phyloP scores from a whole-genome alignment of 1,139 yeast species.

The Nakaseomyces bracarensis region DNA sequence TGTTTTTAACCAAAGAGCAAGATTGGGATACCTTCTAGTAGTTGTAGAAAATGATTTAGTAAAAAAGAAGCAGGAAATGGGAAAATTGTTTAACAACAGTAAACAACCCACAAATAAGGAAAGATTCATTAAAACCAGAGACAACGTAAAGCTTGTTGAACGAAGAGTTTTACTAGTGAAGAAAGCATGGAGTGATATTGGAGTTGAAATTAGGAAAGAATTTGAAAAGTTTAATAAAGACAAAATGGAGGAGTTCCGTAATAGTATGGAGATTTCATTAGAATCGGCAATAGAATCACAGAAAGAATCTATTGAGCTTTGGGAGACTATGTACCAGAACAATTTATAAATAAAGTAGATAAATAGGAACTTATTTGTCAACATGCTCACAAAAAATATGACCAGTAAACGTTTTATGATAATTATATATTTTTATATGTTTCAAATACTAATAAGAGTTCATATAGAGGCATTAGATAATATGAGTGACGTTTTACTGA shows the following conservation, averaged over 20 bases:
- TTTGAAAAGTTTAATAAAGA: conserved; percentile 63
- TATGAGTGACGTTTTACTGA: too few species aligned
- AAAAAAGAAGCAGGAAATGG: conserved; percentile 42
- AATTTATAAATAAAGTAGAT: too few species aligned
- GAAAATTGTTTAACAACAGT: conserved; percentile 42
- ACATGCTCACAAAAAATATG: too few species aligned
- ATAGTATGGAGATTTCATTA: conserved; percentile 80
- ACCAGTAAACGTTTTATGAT: too few species aligned
- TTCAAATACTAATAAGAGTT: too few species aligned
- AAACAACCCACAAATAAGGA: conserved; percentile 48
- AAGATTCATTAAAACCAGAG: conserved; percentile 44
- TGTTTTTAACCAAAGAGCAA: conserved; percentile 68
- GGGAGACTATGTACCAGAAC: conserved; percentile 73
- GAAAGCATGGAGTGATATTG: conserved; percentile 51
- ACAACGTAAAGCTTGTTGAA: conserved; percentile 47
- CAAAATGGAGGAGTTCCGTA: conserved; percentile 77
- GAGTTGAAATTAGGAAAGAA: conserved; percentile 60
- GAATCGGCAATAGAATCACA: conserved; percentile 91
- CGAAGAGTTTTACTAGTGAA: conserved; percentile 23
- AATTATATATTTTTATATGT: too few species aligned
- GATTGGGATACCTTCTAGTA: conserved; percentile 54
- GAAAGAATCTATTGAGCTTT: conserved; percentile 86
- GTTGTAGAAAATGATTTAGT: conserved; percentile 43
- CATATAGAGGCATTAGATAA: too few species aligned
- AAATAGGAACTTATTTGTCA: too few species aligned